phyloP scores from a whole-genome alignment of 306 rosid genomes.

The Pachyrhizus erosus region DNA sequence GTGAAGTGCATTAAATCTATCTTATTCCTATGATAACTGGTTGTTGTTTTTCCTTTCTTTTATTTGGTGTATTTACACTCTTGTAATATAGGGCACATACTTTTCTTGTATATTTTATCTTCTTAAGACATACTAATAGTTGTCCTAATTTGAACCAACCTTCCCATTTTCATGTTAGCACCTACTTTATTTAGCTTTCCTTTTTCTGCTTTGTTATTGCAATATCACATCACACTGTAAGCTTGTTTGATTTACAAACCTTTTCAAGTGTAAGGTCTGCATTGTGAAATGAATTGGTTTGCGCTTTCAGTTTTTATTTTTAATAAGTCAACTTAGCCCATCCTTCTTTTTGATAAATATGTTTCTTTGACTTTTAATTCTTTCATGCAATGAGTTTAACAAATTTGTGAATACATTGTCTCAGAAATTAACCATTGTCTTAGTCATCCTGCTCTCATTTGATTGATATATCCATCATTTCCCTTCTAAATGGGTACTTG shows the following conservation, averaged over 20 bases:
- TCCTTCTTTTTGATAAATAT: constrained; percentile 6
- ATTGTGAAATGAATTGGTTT: neutral
- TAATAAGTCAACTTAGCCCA: neutral
- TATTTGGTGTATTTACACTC: neutral
- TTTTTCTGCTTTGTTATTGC: constrained; percentile 12
- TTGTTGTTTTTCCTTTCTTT: neutral
- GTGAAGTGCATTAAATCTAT: neutral
- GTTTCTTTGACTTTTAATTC: neutral
- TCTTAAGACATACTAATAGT: neutral
- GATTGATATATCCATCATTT: constrained; percentile 1
- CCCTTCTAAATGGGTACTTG: constrained; percentile 8
- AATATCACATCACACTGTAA: neutral
- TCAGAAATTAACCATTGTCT: neutral
- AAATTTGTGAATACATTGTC: constrained; percentile 12
- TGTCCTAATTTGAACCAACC: constrained; percentile 14
- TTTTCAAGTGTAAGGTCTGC: constrained; percentile 24
- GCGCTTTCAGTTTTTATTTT: neutral
- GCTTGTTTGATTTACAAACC: constrained; percentile 16
- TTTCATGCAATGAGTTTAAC: neutral
- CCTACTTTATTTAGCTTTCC: constrained; percentile 14
- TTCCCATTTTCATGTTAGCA: constrained; percentile 21
- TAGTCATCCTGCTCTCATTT: neutral
- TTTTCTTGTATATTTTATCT: constrained; percentile 5
- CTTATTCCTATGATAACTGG: neutral
- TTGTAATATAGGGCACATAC: neutral